Percentiles rank a stretch among this genome's conserved stretches.
These are phyloP conservation scores for Endoconidiophora laricicola DNA, from an alignment of 2,329 filamentous ascomycete genomes.

Conservation along the genomic window DNA sequence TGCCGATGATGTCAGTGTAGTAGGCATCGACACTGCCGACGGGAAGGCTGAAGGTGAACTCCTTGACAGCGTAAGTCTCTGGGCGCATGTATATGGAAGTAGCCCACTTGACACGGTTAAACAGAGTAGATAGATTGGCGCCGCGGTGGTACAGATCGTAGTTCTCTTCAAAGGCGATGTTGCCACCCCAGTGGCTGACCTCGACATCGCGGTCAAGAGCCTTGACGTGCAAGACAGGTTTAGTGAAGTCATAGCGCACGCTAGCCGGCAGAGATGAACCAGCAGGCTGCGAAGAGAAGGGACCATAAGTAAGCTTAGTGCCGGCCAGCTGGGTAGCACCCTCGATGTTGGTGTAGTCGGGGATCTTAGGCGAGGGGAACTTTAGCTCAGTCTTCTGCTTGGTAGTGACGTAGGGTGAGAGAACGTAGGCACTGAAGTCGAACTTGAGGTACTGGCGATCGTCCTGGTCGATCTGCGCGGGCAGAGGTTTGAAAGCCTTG, in stretches of 20 bases:
- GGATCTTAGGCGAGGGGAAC: conserved; percentile 58
- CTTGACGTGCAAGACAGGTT: conserved; percentile 67
- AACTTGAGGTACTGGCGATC: conserved; percentile 78
- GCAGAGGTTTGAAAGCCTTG: conserved; percentile 63
- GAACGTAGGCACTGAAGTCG: conserved; percentile 69
- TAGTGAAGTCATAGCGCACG: conserved; percentile 90
- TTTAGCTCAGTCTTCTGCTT: conserved; percentile 98
- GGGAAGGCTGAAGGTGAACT: conserved; percentile 63
- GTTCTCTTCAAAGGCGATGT: conserved; percentile 84
- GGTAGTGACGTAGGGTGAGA: conserved; percentile 65
- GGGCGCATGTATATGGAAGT: conserved; percentile 59
- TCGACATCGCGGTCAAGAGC: conserved; percentile 80
- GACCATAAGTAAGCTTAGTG: conserved; percentile 73
- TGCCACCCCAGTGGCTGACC: conserved; percentile 95
- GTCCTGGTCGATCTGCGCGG: conserved; percentile 64
- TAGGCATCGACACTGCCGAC: conserved; percentile 74
- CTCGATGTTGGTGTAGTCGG: conserved; percentile 67
- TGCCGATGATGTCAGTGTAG: conserved; percentile 91
- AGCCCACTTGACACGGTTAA: conserved; percentile 63
- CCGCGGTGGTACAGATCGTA: conserved; percentile 79
- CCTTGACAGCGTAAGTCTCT: conserved; percentile 61
- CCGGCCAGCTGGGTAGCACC: conserved; percentile 68
- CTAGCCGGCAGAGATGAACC: conserved; percentile 55
- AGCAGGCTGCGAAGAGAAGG: conserved; percentile 68
- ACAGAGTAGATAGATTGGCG: conserved; percentile 56